Evolutionary conservation across 73 alveolate genomes (phyloP).

Genomic region (Halteria grandinella): DNA sequence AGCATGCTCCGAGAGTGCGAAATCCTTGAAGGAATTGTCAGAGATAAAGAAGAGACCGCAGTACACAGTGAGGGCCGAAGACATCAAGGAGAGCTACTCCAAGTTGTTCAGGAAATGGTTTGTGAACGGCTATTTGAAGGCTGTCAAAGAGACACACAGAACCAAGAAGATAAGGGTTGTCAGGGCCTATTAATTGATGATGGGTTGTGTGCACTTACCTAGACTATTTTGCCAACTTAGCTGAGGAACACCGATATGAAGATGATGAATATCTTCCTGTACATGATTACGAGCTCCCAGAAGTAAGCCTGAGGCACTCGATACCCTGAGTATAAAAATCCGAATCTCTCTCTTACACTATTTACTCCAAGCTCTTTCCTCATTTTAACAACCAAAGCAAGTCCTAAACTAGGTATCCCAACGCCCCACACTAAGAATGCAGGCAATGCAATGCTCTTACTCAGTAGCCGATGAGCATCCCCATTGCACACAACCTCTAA

Average conservation of each 20-base stretch:
- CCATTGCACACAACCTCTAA: conserved; percentile 31
- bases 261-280: neutral
- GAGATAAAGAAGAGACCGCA: conserved; percentile 52
- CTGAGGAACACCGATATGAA: conserved; percentile 1
- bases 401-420: conserved; percentile 44
- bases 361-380: neutral
- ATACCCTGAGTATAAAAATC: conserved; percentile 17
- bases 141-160: neutral
- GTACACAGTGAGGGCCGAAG: conserved; percentile 40
- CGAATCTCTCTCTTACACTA: neutral
- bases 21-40: too few relatives aligned
- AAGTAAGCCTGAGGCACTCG: neutral
- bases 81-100: conserved; percentile 18
- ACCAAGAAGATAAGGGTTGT: conserved; percentile 10
- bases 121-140: conserved; percentile 40
- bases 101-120: conserved; percentile 17
- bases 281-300: conserved; percentile 27
- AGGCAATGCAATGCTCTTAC: conserved; percentile 12
- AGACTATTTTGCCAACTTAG: neutral
- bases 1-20: too few relatives aligned
- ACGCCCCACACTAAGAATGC: conserved; percentile 28
- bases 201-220: too few relatives aligned
- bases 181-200: too few relatives aligned
- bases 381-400: conserved; percentile 7
- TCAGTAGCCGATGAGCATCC: conserved; percentile 2